phyloP scores from a whole-genome alignment of 371 early-diverging fungal species.

The Mortierella sp. region DNA sequence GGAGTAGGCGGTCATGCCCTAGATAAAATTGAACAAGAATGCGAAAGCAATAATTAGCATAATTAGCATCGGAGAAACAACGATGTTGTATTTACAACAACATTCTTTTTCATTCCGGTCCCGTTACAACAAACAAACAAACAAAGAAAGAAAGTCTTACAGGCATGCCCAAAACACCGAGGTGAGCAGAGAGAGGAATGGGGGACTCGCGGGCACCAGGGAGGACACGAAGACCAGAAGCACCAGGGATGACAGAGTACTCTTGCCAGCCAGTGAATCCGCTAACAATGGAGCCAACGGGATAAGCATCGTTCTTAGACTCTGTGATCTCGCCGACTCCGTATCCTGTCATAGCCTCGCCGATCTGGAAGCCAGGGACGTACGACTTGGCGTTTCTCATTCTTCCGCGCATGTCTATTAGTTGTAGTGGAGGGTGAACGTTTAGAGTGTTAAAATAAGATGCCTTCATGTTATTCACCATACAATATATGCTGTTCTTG shows the following conservation, averaged over 20 bases:
- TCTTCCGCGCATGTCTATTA: constrained; percentile 70
- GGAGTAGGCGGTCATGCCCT: constrained; percentile 58
- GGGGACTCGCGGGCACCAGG: constrained; percentile 60
- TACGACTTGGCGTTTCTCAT: constrained; percentile 70
- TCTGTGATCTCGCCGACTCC: constrained; percentile 73
- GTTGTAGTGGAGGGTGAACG: not conserved
- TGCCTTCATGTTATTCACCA: too few species aligned
- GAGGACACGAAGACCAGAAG: constrained; percentile 46
- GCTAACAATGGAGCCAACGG: constrained; percentile 72
- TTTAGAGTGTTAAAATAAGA: too few species aligned
- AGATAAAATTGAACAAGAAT: not conserved
- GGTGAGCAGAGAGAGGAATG: constrained; percentile 64
- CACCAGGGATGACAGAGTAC: constrained; percentile 56
- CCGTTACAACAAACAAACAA: not conserved
- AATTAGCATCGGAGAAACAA: too few species aligned
- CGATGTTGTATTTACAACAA: too few species aligned
- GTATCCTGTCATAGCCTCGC: constrained; percentile 68
- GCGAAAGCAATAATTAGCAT: too few species aligned
- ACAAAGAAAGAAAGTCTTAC: constrained; percentile 31
- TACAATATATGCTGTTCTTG: not conserved
- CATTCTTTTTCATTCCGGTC: not conserved
- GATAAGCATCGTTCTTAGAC: constrained; percentile 68
- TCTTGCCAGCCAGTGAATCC: constrained; percentile 71
- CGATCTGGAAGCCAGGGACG: constrained; percentile 66
- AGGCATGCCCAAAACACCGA: constrained; percentile 72